A percentile compares a stretch with the other conserved stretches of the same genome.
Conservation (phyloP, 345 rosid species). For the Nephelium lappaceum region DNA sequence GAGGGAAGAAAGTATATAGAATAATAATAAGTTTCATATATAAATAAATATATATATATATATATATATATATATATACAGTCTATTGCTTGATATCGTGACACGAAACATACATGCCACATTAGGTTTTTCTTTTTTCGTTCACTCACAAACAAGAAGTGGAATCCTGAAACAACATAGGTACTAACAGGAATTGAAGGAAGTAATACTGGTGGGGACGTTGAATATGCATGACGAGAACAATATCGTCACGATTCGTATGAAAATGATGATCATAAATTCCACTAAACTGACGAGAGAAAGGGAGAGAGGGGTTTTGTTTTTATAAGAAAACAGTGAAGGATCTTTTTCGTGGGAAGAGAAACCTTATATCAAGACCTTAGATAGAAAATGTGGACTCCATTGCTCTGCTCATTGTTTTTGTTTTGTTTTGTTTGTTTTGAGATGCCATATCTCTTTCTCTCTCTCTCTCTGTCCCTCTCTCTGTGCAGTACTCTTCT, state of each 20-base stretch:
- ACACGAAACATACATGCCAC: conserved; percentile 1
- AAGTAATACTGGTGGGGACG: conserved; percentile 13
- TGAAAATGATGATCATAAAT: conserved; percentile 7
- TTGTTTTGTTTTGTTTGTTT: background rate
- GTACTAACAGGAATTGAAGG: conserved; percentile 4
- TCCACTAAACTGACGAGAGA: conserved; percentile 27
- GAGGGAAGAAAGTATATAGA: background rate
- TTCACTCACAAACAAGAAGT: background rate
- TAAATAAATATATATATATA: background rate
- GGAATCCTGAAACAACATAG: conserved; percentile 6
- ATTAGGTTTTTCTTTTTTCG: conserved; percentile 15
- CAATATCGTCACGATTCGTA: conserved; percentile 21
- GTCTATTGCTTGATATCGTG: background rate
- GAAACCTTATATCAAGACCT: conserved; percentile 50
- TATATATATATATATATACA: background rate
- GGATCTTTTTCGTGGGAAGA: conserved; percentile 61
- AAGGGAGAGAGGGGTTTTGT: conserved; percentile 12
- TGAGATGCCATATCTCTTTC: too few species aligned
- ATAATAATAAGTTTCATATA: background rate
- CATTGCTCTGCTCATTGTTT: conserved; percentile 10
- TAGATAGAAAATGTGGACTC: conserved; percentile 29
- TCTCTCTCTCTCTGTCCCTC: background rate
- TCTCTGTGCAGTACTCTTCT: conserved; percentile 11
- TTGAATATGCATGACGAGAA: conserved; percentile 22
- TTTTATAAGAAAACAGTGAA: conserved; percentile 18